Percentiles rank a stretch among this genome's conserved stretches.
These are phyloP conservation scores for Ustilago curta DNA, from an alignment of 1,284 basidiomycete species.

Conservation along the genomic window DNA sequence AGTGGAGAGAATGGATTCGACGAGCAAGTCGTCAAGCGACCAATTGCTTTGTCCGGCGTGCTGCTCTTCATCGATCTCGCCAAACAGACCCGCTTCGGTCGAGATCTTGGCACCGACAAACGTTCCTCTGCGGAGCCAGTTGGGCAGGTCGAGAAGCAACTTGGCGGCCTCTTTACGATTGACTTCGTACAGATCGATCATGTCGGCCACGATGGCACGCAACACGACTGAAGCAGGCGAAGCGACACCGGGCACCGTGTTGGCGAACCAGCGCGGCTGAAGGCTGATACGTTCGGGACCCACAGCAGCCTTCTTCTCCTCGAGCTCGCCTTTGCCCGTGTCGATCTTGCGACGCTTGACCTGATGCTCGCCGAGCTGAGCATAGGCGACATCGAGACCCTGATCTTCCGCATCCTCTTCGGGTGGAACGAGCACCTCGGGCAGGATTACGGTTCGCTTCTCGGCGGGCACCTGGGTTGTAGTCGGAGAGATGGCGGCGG, in stretches of 20 bases:
- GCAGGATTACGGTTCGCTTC: constrained; percentile 41
- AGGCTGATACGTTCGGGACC: constrained; percentile 51
- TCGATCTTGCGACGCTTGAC: constrained; percentile 42
- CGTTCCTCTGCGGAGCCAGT: constrained; percentile 84
- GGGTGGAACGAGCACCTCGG: constrained; percentile 62
- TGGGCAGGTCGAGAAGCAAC: constrained; percentile 85
- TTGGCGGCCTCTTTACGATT: constrained; percentile 95
- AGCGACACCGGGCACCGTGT: constrained; percentile 77
- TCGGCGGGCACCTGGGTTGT: constrained; percentile 32
- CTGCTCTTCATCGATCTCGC: constrained; percentile 49
- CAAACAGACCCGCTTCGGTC: constrained; percentile 58
- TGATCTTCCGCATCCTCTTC: constrained; percentile 55
- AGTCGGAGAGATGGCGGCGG: constrained; percentile 54
- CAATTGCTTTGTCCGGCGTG: constrained; percentile 65
- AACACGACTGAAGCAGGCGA: constrained; percentile 83
- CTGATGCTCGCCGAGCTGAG: constrained; percentile 38
- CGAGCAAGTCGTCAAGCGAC: constrained; percentile 63
- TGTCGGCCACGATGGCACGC: constrained; percentile 82
- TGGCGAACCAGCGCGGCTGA: constrained; percentile 61
- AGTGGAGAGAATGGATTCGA: constrained; percentile 78
- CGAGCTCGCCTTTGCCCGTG: constrained; percentile 60
- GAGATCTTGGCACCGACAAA: constrained; percentile 70
- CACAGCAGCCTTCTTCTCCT: constrained; percentile 54
- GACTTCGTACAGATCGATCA: constrained; percentile 90
- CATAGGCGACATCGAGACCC: constrained; percentile 57